Conservation (phyloP, 257 asterid genomes). For the Asclepias syriaca region DNA sequence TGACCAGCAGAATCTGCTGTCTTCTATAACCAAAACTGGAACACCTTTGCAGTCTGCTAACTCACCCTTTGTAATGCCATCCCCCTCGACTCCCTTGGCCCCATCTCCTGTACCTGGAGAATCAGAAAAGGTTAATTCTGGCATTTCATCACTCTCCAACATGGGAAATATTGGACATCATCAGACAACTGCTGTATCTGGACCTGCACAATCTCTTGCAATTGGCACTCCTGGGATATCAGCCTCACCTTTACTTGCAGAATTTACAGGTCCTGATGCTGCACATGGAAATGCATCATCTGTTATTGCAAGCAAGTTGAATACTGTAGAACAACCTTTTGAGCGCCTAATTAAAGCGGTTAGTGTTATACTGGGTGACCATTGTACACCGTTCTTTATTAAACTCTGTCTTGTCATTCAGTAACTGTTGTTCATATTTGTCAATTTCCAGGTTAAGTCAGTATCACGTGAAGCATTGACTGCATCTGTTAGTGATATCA, state of each 20-base stretch:
- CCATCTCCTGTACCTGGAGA: conserved; percentile 92
- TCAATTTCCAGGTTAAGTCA: conserved; percentile 62
- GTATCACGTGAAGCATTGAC: conserved; percentile 58
- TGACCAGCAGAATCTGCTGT: conserved; percentile 65
- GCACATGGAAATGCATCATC: conserved; percentile 61
- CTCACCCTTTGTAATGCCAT: conserved; percentile 80
- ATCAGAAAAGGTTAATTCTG: conserved; percentile 64
- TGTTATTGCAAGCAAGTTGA: conserved; percentile 52
- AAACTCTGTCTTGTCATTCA: background rate
- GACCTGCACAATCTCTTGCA: conserved; percentile 75
- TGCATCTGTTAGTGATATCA: conserved; percentile 75
- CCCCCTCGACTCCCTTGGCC: conserved; percentile 90
- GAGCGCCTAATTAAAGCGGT: conserved; percentile 82
- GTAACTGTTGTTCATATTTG: background rate
- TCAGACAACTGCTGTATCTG: conserved; percentile 48
- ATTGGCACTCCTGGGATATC: conserved; percentile 98
- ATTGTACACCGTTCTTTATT: background rate
- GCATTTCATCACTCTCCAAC: conserved; percentile 53
- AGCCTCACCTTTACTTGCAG: conserved; percentile 93
- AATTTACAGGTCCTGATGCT: conserved; percentile 75
- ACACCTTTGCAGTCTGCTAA: conserved; percentile 80
- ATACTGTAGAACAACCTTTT: conserved; percentile 66
- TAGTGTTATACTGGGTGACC: conserved; percentile 16
- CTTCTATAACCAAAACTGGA: conserved; percentile 61
- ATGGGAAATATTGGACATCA: conserved; percentile 55